phyloP scores from a whole-genome alignment of 2,329 filamentous ascomycete species.

The Thelonectria blattea region DNA sequence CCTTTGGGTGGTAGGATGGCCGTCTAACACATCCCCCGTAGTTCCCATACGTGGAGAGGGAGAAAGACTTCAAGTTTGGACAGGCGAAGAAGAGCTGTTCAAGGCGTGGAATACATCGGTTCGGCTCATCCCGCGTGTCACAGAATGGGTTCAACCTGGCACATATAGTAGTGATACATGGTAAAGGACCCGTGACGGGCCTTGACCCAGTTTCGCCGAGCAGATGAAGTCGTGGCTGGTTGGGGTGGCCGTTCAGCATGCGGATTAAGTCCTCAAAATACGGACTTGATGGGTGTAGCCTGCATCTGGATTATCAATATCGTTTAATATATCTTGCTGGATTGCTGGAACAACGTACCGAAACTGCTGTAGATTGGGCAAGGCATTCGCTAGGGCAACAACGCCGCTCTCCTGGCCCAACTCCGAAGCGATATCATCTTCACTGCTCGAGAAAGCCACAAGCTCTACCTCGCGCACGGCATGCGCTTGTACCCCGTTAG shows the following conservation, averaged over 20 bases:
- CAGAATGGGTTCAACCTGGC: neutral
- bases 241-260: neutral
- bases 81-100: slow-evolving; percentile 3
- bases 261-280: slow-evolving; percentile 1
- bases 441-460: neutral
- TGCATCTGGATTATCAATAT: neutral
- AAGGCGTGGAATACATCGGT: neutral
- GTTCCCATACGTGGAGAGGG: neutral
- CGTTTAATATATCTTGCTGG: neutral
- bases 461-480: neutral
- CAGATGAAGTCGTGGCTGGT: slow-evolving; percentile 1
- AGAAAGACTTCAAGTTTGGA: slow-evolving; percentile 3
- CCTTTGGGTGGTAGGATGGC: neutral
- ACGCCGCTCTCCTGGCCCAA: neutral
- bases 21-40: neutral
- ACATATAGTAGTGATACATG: neutral
- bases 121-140: neutral
- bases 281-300: neutral
- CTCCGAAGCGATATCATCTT: neutral
- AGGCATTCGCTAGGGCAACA: neutral
- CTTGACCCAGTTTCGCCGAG: neutral
- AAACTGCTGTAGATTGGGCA: neutral
- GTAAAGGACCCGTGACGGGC: neutral
- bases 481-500: neutral
- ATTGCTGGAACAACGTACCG: neutral